Evolutionary conservation across 176 grass and related monocot species (phyloP), one percentile per base, ranked within the genome.

Genomic region (Zoysia pacifica): DNA sequence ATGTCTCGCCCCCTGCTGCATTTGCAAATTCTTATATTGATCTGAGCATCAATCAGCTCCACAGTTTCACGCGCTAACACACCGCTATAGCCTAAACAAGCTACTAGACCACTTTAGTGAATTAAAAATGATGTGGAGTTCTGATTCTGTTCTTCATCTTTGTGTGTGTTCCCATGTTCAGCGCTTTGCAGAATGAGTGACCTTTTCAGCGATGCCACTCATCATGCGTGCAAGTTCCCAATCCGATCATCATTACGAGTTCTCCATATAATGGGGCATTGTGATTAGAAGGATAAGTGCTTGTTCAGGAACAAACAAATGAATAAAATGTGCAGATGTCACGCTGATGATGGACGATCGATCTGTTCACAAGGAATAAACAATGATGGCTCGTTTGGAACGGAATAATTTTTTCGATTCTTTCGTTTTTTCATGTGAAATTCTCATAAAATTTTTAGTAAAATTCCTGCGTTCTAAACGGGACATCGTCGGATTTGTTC

Each of bases 131-230:
- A 56, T 55, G 69, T 43, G 7, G 37, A 9, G 18, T 37, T 76
- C 6, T 58, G 54, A 52, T 8, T 70, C 42, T 51, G 9, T 7
- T 47, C 55, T 15, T 35, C 9, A 19, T 35, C 4, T 28, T 28
- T 36, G 28, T 68, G 67, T 3, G 67, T 42, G 11, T 65, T 61
- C 5, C 54, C 66, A 70, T 37, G 65, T 38, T 81, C 69, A 68
- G 18, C 77, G 36, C 62, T 86, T n/a, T 16, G 44, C 53, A 62
- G 45, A 75, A 70, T 46, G 62, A 62, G 38, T 18, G 20, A 68
- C 14, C 70, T 75, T 76, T 69, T 65, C 77, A 69, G 58, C 36
- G 70, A 62, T 75, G 70, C 39, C 70, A 69, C 5, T 49, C 63
- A 19, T 59, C 18, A 75, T 62, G 71, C 71, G 74, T 67, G 60